Evolutionary conservation across 371 early-diverging fungal species (phyloP).

Genomic region (Zychaea mexicana): DNA sequence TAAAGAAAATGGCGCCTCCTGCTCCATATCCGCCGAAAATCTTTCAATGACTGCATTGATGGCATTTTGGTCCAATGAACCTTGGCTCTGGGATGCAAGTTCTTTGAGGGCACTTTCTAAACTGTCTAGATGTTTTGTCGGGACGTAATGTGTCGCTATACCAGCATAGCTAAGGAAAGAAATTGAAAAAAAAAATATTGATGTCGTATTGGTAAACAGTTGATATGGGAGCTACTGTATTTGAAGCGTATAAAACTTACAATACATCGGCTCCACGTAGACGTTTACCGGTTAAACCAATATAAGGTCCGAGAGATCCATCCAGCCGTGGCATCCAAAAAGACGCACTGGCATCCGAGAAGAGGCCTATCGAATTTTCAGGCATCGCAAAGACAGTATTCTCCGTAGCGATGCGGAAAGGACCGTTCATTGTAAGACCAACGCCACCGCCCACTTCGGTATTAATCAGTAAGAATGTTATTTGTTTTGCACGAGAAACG

Average conservation of each 20-base stretch:
- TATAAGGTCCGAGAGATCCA: constrained; percentile 86
- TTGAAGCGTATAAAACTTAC: too few species aligned
- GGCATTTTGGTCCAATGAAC: constrained; percentile 51
- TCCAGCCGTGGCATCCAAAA: constrained; percentile 92
- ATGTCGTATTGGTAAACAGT: background rate
- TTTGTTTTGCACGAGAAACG: too few species aligned
- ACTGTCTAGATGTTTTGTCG: constrained; percentile 79
- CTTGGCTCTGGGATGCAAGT: constrained; percentile 65
- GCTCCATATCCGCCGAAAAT: constrained; percentile 67
- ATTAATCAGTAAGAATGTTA: background rate
- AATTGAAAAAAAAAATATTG: background rate
- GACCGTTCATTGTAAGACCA: constrained; percentile 91
- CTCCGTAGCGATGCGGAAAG: constrained; percentile 96
- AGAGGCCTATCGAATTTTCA: constrained; percentile 90
- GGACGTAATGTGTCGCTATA: constrained; percentile 95
- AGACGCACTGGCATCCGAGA: constrained; percentile 94
- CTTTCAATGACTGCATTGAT: constrained; percentile 92
- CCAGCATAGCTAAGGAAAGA: constrained; percentile 14
- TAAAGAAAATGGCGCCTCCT: constrained; percentile 41
- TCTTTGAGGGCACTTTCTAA: constrained; percentile 85
- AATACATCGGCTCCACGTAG: constrained; percentile 83
- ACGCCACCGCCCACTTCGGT: constrained; percentile 92
- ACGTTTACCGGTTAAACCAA: constrained; percentile 85
- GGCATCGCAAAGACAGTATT: constrained; percentile 93
- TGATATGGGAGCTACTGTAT: too few species aligned